Base-by-base conservation (phyloP, 805 yeast genomes). In the Kluyveromyces dobzhanskii region DNA sequence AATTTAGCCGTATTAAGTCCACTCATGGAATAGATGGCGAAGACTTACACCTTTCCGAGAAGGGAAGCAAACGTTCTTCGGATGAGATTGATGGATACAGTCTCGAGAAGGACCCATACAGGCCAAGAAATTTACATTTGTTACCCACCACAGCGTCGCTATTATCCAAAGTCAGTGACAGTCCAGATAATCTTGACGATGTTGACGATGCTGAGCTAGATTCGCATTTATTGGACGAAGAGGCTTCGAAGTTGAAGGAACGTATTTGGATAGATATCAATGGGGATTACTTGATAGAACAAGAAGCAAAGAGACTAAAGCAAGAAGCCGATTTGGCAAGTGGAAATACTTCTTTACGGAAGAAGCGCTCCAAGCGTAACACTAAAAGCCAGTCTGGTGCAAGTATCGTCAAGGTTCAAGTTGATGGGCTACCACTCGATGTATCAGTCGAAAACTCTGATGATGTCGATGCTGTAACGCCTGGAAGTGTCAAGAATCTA, bases 241-340 rank as follows among this genome's bases (percentile, higher is more conserved):
- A 80, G 37, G 96, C 88, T 45, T 70, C 79, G 9, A 70, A 65
- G 41, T 56, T 80, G 46, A 92, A 90, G 58, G 88, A 86, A 48
- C 70, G 82, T 43, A 75, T 88, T 3, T 92, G 98, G 97, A 78
- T 83, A 39, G 88, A 92, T 2, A 69, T 85, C 29, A 88, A 94
- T 59, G 84, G 83, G 43, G 97, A 88, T 21, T 92, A 76, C 54
- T 63, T 92, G 40, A 57, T 85, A 7, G 92, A 82, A 35, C 95
- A 86, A 60, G 97, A 90, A 51, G 75, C 76, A 49, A 87, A 85
- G 54, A 67, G 88, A 45, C 67, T 90, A 43, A 85, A 88, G 56
- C 71, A 73, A 38, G 95, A 87, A 56, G 92, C 95, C 0, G 97
- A 92, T 62, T 76, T 74, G 43, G 73, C 85, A 23, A 81, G 90